A percentile compares a stretch with the other conserved stretches of the same genome.
Conservation (phyloP, 2,329 filamentous ascomycete genomes). For the Rachicladosporium sp. region DNA sequence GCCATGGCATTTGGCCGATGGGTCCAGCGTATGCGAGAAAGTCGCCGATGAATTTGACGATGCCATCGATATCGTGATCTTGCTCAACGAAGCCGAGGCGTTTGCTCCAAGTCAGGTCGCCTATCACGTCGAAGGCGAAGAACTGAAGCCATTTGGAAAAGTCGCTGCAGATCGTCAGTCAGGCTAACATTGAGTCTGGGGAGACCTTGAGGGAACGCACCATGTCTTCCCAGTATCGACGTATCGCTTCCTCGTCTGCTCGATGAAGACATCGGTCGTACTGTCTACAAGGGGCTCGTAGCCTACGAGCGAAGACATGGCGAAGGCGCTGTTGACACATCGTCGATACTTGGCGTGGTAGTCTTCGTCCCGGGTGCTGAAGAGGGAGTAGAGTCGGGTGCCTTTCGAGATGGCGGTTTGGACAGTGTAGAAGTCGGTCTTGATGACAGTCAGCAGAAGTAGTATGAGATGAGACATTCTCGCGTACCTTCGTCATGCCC, state of each 20-base stretch:
- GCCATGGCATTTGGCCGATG: constrained; percentile 58
- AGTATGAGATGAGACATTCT: neutral
- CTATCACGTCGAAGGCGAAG: constrained; percentile 73
- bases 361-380: constrained; percentile 61
- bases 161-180: constrained; percentile 29
- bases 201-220: neutral
- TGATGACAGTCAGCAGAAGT: neutral
- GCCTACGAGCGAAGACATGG: constrained; percentile 63
- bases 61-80: constrained; percentile 63
- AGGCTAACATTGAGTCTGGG: too few relatives aligned
- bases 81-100: constrained; percentile 63
- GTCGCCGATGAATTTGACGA: constrained; percentile 50
- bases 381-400: constrained; percentile 56
- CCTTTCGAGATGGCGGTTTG: constrained; percentile 63
- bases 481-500: constrained; percentile 52
- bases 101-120: constrained; percentile 64
- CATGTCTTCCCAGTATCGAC: constrained; percentile 31
- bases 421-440: constrained; percentile 60
- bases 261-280: constrained; percentile 58
- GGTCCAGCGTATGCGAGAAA: constrained; percentile 62
- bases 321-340: constrained; percentile 63
- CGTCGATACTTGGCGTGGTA: constrained; percentile 66
- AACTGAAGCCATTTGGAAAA: constrained; percentile 65
- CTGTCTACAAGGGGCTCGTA: constrained; percentile 73
- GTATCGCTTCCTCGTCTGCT: constrained; percentile 33